phyloP scores from a whole-genome alignment of 2,329 filamentous ascomycete species.

The Annulohypoxylon truncatum region DNA sequence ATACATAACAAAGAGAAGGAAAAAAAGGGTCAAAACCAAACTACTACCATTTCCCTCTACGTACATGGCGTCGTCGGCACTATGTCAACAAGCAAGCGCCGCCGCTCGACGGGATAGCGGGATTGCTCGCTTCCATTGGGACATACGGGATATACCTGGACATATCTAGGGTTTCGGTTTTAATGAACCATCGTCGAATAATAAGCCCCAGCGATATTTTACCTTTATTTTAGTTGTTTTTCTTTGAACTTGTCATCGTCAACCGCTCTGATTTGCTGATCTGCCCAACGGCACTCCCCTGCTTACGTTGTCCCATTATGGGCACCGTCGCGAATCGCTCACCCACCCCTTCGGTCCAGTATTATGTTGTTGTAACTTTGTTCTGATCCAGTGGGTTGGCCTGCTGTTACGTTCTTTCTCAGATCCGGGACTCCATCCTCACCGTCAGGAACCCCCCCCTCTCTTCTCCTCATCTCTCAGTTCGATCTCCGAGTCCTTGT shows the following conservation, averaged over 20 bases:
- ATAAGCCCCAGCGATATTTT: slow-evolving; percentile 40
- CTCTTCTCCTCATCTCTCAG: slow-evolving; percentile 41
- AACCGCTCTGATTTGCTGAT: slow-evolving; percentile 47
- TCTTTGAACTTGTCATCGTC: slow-evolving; percentile 30
- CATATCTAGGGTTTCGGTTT: slow-evolving; percentile 5
- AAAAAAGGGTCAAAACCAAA: slow-evolving; percentile 12
- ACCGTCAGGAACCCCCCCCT: slow-evolving; percentile 35
- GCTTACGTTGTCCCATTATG: slow-evolving; percentile 45
- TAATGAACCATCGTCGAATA: slow-evolving; percentile 19
- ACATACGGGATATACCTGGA: not conserved
- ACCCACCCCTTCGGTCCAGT: slow-evolving; percentile 43
- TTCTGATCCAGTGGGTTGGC: slow-evolving; percentile 44
- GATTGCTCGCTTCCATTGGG: slow-evolving; percentile 24
- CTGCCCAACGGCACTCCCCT: slow-evolving; percentile 41
- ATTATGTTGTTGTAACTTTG: slow-evolving; percentile 20
- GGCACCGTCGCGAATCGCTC: slow-evolving; percentile 47
- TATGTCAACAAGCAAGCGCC: slow-evolving; percentile 25
- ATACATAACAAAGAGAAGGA: not conserved
- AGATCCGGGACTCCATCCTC: slow-evolving; percentile 43
- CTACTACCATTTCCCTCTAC: not conserved
- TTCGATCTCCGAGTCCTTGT: slow-evolving; percentile 46
- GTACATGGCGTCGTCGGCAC: slow-evolving; percentile 17
- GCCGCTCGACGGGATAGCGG: slow-evolving; percentile 9
- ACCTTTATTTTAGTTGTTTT: slow-evolving; percentile 41
- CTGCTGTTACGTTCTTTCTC: slow-evolving; percentile 35